Conservation (phyloP, 257 asterid genomes). For the Anisodus tanguticus region DNA sequence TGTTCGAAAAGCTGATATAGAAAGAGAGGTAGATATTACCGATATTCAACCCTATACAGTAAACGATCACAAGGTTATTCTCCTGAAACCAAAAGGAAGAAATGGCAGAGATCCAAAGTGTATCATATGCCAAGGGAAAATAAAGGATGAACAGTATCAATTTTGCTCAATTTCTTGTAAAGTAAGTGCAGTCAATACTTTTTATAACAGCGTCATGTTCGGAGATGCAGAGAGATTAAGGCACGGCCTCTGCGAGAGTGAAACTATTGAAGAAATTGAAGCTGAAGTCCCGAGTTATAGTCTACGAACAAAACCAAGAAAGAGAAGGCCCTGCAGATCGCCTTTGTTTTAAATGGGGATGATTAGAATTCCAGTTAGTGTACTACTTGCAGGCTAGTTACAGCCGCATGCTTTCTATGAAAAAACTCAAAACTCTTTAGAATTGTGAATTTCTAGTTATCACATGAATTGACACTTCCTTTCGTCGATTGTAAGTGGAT, state of each 20-base stretch:
- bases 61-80: background rate
- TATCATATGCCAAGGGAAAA: background rate
- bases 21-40: background rate
- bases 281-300: background rate
- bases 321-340: background rate
- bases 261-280: background rate
- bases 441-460: too few species aligned
- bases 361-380: too few species aligned
- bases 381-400: too few species aligned
- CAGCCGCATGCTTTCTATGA: too few species aligned
- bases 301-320: background rate
- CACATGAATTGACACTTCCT: too few species aligned
- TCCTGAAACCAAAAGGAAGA: background rate
- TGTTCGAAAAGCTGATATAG: background rate
- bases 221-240: background rate
- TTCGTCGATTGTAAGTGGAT: too few species aligned
- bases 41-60: background rate
- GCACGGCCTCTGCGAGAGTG: too few species aligned
- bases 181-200: background rate
- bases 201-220: background rate
- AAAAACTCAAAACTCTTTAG: too few species aligned
- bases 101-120: background rate
- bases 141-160: background rate
- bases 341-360: too few species aligned
- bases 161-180: slow-evolving; percentile 14